Evolutionary conservation across 495 filamentous ascomycete species (phyloP).

Genomic region (Entonaema liquescens): DNA sequence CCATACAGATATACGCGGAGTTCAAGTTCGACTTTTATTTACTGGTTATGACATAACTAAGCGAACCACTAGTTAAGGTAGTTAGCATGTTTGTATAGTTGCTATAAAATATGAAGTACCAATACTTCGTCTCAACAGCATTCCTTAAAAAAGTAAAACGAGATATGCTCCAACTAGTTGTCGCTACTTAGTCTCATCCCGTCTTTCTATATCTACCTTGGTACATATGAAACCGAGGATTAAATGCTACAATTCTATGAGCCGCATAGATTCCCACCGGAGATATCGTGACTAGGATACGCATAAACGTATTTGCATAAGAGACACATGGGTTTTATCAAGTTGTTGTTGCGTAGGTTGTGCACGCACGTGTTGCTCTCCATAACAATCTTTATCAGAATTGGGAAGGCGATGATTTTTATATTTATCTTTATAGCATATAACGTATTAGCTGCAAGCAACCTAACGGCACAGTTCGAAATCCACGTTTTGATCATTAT

Average conservation of each 20-base stretch:
- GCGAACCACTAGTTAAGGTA: too few species aligned
- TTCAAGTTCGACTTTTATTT: neutral
- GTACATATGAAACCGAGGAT: slow-evolving; percentile 4
- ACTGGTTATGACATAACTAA: too few species aligned
- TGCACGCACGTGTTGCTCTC: too few species aligned
- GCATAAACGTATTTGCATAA: neutral
- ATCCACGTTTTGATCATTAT: too few species aligned
- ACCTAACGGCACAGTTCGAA: too few species aligned
- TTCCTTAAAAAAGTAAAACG: too few species aligned
- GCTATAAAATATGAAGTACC: neutral
- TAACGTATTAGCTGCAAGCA: neutral
- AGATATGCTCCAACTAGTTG: neutral
- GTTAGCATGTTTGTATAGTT: too few species aligned
- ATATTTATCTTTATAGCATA: neutral
- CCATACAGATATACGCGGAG: neutral
- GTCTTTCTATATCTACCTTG: neutral
- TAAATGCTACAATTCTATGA: neutral
- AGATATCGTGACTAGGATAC: neutral
- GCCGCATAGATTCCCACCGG: neutral
- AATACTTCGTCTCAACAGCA: too few species aligned
- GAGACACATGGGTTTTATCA: neutral
- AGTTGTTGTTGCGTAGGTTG: too few species aligned
- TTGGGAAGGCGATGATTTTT: neutral
- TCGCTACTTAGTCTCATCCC: neutral
- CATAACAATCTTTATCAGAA: neutral